A percentile compares a stretch with the other conserved stretches of the same genome.
Evolutionary conservation across 768 basidiomycete genomes (phyloP).

Genomic region (Boletus subparvulus): DNA sequence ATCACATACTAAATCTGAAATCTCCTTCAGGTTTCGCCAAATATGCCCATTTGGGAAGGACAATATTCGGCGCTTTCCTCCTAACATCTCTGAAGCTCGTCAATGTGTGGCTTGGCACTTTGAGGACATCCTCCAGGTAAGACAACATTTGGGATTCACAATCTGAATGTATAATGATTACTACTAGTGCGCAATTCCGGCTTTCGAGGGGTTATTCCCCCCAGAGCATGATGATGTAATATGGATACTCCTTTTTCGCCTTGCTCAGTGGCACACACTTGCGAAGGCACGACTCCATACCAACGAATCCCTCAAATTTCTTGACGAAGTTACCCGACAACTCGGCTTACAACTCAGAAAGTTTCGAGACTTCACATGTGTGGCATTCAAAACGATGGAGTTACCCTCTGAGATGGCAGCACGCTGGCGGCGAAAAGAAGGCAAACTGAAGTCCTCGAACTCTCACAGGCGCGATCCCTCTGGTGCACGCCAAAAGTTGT

Average conservation of each 20-base stretch:
- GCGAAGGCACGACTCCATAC: slow-evolving; percentile 38
- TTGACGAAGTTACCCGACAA: slow-evolving; percentile 17
- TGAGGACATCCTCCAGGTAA: slow-evolving; percentile 44
- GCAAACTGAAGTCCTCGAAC: not conserved
- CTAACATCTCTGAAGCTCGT: slow-evolving; percentile 37
- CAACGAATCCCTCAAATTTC: slow-evolving; percentile 16
- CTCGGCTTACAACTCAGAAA: not conserved
- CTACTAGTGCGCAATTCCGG: slow-evolving; percentile 33
- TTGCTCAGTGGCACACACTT: slow-evolving; percentile 35
- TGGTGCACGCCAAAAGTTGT: slow-evolving; percentile 1
- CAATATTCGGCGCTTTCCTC: slow-evolving; percentile 37
- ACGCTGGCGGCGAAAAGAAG: slow-evolving; percentile 6
- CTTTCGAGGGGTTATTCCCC: slow-evolving; percentile 32
- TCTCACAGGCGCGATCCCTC: too few species aligned
- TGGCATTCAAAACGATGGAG: too few species aligned
- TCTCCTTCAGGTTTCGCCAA: slow-evolving; percentile 10
- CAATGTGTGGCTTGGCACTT: slow-evolving; percentile 40
- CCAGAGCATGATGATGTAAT: slow-evolving; percentile 22
- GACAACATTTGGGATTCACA: not conserved
- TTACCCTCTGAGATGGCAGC: slow-evolving; percentile 16
- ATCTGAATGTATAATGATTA: not conserved
- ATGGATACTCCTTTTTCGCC: slow-evolving; percentile 20
- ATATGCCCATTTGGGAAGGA: slow-evolving; percentile 25
- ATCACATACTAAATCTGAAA: not conserved
- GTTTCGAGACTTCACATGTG: not conserved